Evolutionary conservation across 2,329 filamentous ascomycete species (phyloP).

Genomic region (Uncinocarpus reesii): DNA sequence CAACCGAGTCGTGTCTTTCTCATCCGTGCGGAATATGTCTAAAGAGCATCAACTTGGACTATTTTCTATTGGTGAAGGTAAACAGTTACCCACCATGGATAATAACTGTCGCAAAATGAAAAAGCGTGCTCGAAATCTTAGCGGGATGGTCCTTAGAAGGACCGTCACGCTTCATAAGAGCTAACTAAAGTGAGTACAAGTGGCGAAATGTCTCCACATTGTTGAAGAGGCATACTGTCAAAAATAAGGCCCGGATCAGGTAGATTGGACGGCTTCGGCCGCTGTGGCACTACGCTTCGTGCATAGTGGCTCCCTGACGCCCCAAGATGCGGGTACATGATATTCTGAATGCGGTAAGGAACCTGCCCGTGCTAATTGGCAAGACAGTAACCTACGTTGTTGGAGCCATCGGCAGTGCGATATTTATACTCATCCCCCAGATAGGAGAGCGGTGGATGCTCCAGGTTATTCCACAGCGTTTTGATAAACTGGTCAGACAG

Average conservation of each 20-base stretch:
- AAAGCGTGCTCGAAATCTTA: slow-evolving; percentile 39
- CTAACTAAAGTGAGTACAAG: slow-evolving; percentile 4
- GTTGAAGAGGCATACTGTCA: slow-evolving; percentile 17
- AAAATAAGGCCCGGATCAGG: slow-evolving; percentile 23
- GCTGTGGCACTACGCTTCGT: slow-evolving; percentile 19
- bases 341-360: slow-evolving; percentile 15
- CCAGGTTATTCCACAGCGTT: slow-evolving; percentile 25
- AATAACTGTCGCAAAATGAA: slow-evolving; percentile 44
- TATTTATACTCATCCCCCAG: slow-evolving; percentile 26
- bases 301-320: slow-evolving; percentile 22
- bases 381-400: slow-evolving; percentile 15
- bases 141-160: slow-evolving; percentile 30
- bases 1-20: slow-evolving; percentile 24
- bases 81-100: slow-evolving; percentile 36
- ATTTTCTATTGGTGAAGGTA: background rate
- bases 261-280: slow-evolving; percentile 14
- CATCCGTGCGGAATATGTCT: slow-evolving; percentile 37
- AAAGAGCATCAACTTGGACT: background rate
- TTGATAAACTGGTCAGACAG: slow-evolving; percentile 24
- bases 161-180: slow-evolving; percentile 16
- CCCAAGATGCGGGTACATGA: slow-evolving; percentile 20
- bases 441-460: slow-evolving; percentile 27
- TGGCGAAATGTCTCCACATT: background rate
- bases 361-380: background rate
- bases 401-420: slow-evolving; percentile 26